Conservation (phyloP, 2,329 filamentous ascomycete species). For the Aspergillus sp. region DNA sequence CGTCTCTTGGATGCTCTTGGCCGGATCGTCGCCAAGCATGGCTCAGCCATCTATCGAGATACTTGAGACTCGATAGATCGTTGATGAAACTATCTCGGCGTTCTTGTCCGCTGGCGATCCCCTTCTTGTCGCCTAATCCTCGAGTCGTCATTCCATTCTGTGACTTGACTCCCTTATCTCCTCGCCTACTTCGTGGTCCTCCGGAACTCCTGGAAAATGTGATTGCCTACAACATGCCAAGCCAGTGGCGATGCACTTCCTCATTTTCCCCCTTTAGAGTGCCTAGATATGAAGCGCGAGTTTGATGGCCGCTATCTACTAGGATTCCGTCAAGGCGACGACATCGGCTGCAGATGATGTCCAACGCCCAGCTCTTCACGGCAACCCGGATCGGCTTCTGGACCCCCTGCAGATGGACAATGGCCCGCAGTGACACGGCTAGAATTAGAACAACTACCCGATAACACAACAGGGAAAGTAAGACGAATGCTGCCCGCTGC, state of each 20-base stretch:
- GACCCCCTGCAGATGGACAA: not conserved
- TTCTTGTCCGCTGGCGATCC: not conserved
- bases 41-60: not conserved
- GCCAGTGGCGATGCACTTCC: not conserved
- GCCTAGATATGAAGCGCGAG: not conserved
- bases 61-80: not conserved
- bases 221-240: not conserved
- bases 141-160: not conserved
- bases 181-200: not conserved
- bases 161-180: not conserved
- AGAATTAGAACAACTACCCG: not conserved
- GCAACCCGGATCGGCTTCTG: not conserved
- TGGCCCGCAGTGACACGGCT: not conserved
- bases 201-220: not conserved
- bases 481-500: not conserved
- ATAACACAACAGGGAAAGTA: not conserved
- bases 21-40: slow-evolving; percentile 5
- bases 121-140: not conserved
- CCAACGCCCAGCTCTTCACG: not conserved
- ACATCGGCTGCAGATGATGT: not conserved
- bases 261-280: not conserved
- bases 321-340: not conserved
- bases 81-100: not conserved
- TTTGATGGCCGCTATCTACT: not conserved
- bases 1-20: not conserved